These are phyloP conservation scores for Tylopilus felleus DNA, from an alignment of 768 basidiomycete genomes.

Conservation along the genomic window DNA sequence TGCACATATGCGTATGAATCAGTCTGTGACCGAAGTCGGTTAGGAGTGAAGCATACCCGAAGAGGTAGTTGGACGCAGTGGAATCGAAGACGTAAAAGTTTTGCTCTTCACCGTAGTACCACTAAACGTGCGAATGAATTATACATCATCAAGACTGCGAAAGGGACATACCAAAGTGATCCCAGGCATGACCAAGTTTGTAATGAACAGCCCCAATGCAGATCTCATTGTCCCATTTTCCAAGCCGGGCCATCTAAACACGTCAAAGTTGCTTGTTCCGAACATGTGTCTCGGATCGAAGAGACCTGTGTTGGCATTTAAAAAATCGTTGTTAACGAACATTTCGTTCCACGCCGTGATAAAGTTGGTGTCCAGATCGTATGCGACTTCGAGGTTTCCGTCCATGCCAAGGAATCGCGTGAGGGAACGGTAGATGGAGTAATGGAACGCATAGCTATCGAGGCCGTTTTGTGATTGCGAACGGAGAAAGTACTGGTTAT, in stretches of 20 bases:
- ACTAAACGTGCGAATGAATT: conserved; percentile 34
- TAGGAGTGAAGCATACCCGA: conserved; percentile 50
- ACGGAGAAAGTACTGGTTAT: conserved; percentile 80
- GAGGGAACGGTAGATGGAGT: conserved; percentile 86
- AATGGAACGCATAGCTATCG: conserved; percentile 88
- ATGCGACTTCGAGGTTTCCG: conserved; percentile 88
- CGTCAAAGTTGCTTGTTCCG: conserved; percentile 92
- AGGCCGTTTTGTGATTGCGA: conserved; percentile 56
- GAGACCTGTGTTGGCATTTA: conserved; percentile 61
- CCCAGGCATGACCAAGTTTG: conserved; percentile 81
- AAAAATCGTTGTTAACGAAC: conserved; percentile 82
- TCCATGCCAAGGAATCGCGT: conserved; percentile 93
- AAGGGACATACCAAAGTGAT: conserved; percentile 59
- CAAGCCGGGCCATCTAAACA: conserved; percentile 90
- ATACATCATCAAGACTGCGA: neutral
- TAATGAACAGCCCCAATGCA: conserved; percentile 75
- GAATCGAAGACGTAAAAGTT: conserved; percentile 85
- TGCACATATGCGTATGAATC: conserved; percentile 27
- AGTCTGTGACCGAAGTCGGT: neutral
- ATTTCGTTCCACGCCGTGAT: conserved; percentile 90
- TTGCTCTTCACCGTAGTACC: conserved; percentile 92
- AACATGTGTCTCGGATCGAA: conserved; percentile 88
- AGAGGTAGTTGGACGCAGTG: conserved; percentile 89
- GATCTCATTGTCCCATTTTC: conserved; percentile 79
- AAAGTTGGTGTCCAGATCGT: conserved; percentile 80